These are phyloP conservation scores for Cucurbita maxima DNA, from an alignment of 306 rosid species.

Conservation along the genomic window DNA sequence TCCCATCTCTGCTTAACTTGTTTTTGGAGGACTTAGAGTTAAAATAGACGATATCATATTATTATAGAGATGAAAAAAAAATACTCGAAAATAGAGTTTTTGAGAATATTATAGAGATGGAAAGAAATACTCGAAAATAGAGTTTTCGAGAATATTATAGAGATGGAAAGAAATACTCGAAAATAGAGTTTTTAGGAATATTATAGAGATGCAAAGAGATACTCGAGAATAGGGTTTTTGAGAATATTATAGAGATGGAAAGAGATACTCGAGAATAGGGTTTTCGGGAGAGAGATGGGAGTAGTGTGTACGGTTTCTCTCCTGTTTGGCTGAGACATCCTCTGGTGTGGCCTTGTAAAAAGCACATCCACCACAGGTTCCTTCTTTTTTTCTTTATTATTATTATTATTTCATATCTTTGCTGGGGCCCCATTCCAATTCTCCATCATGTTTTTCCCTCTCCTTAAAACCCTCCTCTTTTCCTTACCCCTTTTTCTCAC, in stretches of 20 bases:
- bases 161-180: too few species aligned
- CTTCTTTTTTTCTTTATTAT: neutral
- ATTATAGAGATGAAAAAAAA: too few species aligned
- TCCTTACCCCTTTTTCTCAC: too few species aligned
- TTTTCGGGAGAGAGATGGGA: neutral
- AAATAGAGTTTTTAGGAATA: too few species aligned
- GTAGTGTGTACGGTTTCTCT: neutral
- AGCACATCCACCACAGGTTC: neutral
- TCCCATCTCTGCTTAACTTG: neutral
- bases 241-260: too few species aligned
- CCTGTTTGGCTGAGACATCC: neutral
- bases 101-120: too few species aligned
- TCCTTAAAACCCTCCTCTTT: neutral
- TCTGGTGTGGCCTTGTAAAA: conserved; percentile 3
- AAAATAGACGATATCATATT: neutral
- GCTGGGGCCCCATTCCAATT: neutral
- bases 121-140: neutral
- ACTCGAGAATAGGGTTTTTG: too few species aligned
- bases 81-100: too few species aligned
- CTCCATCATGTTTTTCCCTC: neutral
- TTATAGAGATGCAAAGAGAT: too few species aligned
- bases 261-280: neutral
- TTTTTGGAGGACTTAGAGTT: too few species aligned
- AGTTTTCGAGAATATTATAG: neutral
- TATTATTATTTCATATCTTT: neutral